phyloP scores from a whole-genome alignment of 192 early-diverging fungal genomes.

The Coemansia sp. region DNA sequence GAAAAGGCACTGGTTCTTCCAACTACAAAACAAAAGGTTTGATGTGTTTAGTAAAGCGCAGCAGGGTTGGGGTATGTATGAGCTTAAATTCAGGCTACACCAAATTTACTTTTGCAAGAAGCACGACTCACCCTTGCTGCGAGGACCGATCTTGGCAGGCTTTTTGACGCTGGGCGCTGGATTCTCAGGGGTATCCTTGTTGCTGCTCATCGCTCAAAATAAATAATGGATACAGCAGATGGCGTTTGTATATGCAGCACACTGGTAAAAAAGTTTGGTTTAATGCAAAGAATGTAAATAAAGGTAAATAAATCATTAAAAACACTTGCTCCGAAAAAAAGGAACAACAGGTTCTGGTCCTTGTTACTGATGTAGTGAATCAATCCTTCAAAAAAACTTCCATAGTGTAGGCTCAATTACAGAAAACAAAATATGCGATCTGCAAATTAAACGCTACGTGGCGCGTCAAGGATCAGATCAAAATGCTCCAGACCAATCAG shows the following conservation, averaged over 20 bases:
- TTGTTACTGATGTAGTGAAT: too few species aligned
- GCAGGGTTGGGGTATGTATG: neutral
- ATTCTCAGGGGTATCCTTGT: constrained; percentile 20
- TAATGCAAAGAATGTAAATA: too few species aligned
- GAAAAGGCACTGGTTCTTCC: neutral
- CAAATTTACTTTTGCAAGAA: too few species aligned
- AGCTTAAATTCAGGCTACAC: neutral
- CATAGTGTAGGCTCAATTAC: neutral
- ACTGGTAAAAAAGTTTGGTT: too few species aligned
- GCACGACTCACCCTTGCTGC: constrained; percentile 18
- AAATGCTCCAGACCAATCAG: neutral
- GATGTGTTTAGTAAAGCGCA: neutral
- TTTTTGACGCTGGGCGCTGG: constrained; percentile 6
- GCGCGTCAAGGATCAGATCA: neutral
- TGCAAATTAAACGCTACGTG: neutral
- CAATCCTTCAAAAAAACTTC: too few species aligned
- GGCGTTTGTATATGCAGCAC: neutral
- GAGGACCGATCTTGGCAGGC: constrained; percentile 5
- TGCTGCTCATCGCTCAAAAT: neutral
- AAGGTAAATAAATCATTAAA: too few species aligned
- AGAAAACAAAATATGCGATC: neutral
- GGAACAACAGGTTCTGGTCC: too few species aligned
- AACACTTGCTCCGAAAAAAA: too few species aligned
- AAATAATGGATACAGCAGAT: neutral
- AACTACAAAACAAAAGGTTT: neutral